Percentiles rank a stretch among this genome's conserved stretches.
These are phyloP conservation scores for Trichoderma sp. DNA, from an alignment of 2,329 filamentous ascomycete species.

Conservation along the genomic window DNA sequence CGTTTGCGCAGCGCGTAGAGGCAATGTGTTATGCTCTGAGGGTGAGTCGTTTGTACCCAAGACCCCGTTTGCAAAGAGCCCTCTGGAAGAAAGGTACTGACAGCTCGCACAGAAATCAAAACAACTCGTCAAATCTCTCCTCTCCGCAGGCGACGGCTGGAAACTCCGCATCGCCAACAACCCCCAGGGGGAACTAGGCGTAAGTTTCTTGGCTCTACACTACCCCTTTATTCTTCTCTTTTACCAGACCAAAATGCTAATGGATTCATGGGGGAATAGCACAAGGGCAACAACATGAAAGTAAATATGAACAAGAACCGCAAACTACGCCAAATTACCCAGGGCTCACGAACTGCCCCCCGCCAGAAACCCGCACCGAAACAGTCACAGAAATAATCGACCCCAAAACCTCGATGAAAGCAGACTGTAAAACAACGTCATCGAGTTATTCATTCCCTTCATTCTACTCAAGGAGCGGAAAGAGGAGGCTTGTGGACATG, in stretches of 20 bases:
- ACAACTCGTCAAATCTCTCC: constrained; percentile 33
- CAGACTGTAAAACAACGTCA: neutral
- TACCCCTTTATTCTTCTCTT: neutral
- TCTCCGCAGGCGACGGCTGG: constrained; percentile 31
- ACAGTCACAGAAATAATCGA: neutral
- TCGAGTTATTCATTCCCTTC: neutral
- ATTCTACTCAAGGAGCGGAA: neutral
- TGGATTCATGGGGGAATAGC: neutral
- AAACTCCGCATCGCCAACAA: constrained; percentile 31
- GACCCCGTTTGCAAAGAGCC: neutral
- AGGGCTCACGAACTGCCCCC: neutral
- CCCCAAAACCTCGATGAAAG: neutral
- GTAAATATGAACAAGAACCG: constrained; percentile 30
- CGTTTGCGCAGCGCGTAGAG: constrained; percentile 30
- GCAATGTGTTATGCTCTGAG: constrained; percentile 29
- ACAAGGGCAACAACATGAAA: constrained; percentile 30
- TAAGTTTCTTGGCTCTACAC: constrained; percentile 8
- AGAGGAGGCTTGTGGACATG: neutral
- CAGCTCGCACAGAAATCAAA: constrained; percentile 26
- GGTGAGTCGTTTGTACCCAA: constrained; percentile 14
- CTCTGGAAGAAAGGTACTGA: neutral
- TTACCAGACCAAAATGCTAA: neutral
- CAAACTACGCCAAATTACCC: constrained; percentile 19
- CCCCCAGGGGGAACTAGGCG: constrained; percentile 29
- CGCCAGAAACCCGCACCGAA: neutral